These are phyloP conservation scores for Rhodomyrtus psidioides DNA, from an alignment of 441 rosid genomes.

Conservation along the genomic window DNA sequence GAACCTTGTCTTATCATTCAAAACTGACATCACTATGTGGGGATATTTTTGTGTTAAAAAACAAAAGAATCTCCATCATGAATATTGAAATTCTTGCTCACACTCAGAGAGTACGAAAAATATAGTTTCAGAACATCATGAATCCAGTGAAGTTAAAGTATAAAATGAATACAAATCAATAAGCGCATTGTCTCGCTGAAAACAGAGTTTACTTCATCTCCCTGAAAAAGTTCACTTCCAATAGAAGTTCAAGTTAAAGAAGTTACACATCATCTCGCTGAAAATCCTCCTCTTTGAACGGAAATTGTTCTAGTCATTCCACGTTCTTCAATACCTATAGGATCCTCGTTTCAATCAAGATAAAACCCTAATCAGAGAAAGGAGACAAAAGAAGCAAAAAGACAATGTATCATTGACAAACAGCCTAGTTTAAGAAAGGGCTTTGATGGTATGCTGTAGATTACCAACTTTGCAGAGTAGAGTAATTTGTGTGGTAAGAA, in stretches of 20 bases:
- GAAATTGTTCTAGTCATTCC: constrained; percentile 82
- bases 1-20: neutral
- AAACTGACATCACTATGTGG: neutral
- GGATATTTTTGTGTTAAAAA: neutral
- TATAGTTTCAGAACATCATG: neutral
- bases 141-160: neutral
- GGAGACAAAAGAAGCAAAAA: neutral
- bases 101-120: neutral
- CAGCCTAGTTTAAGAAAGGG: neutral
- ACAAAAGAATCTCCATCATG: neutral
- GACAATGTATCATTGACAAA: neutral
- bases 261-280: constrained; percentile 83
- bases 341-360: neutral
- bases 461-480: neutral
- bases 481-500: neutral
- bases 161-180: neutral
- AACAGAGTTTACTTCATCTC: neutral
- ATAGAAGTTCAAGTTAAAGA: neutral
- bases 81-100: neutral
- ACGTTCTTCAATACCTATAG: constrained; percentile 59
- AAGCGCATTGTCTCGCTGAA: neutral
- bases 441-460: neutral
- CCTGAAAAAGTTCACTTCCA: neutral
- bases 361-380: neutral
- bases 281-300: constrained; percentile 85